A percentile compares a stretch with the other conserved stretches of the same genome.
phyloP scores from a whole-genome alignment of 108 stramenopile species.

The Conticribra weissflogii region DNA sequence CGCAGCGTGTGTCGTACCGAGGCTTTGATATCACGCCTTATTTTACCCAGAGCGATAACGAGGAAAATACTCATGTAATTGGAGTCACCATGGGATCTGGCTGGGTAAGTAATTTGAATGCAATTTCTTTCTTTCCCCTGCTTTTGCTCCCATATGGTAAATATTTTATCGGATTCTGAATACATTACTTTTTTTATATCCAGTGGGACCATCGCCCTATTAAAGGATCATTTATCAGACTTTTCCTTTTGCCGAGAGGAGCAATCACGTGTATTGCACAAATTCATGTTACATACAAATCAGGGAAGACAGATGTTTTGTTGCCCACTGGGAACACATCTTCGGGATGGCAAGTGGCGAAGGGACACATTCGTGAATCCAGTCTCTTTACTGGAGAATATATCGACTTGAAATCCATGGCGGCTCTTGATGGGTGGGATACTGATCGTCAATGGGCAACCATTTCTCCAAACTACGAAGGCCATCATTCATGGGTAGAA shows the following conservation, averaged over 20 bases:
- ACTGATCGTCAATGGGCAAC: slow-evolving; percentile 29
- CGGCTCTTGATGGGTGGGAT: slow-evolving; percentile 41
- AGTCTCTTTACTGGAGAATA: slow-evolving; percentile 52
- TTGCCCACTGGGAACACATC: slow-evolving; percentile 33
- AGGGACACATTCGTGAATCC: slow-evolving; percentile 50
- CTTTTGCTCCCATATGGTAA: no score
- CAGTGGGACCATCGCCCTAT: slow-evolving; percentile 62
- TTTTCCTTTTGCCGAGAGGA: slow-evolving; percentile 41
- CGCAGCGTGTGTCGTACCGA: slow-evolving; percentile 54
- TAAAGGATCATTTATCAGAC: slow-evolving; percentile 32
- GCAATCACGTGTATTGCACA: slow-evolving; percentile 48
- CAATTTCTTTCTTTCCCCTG: no score
- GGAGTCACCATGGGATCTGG: slow-evolving; percentile 49
- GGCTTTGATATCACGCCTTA: slow-evolving; percentile 54
- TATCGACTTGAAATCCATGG: slow-evolving; percentile 43
- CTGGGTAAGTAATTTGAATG: no score
- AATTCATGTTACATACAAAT: slow-evolving; percentile 39
- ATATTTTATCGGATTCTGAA: no score
- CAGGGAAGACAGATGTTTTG: slow-evolving; percentile 33
- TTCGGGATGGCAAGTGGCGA: slow-evolving; percentile 47
- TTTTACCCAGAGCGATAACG: slow-evolving; percentile 11
- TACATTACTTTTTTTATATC: no score
- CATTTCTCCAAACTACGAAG: background rate
- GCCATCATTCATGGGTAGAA: slow-evolving; percentile 27
- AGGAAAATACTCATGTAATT: slow-evolving; percentile 32